Evolutionary conservation across 2,329 filamentous ascomycete species (phyloP).

Genomic region (Fonsecaea multimorphosa): DNA sequence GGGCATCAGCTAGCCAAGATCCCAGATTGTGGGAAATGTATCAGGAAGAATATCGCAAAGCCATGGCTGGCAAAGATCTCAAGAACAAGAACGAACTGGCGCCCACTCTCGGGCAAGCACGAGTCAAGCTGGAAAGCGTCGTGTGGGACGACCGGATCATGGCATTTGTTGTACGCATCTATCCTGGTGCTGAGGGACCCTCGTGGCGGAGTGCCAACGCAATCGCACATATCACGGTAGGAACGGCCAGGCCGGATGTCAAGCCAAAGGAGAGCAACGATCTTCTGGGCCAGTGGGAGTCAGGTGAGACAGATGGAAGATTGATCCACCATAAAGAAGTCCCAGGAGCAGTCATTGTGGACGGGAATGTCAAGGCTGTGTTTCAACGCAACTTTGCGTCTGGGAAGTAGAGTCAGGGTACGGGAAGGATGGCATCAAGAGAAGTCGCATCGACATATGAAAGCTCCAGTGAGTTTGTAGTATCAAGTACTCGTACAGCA

Average conservation of each 20-base stretch:
- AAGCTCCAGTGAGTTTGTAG: background rate
- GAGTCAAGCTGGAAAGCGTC: conserved; percentile 67
- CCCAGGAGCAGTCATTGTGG: conserved; percentile 60
- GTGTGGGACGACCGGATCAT: conserved; percentile 88
- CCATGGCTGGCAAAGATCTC: conserved; percentile 40
- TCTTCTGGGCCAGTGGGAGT: conserved; percentile 76
- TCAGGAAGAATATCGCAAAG: conserved; percentile 59
- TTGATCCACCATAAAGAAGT: conserved; percentile 61
- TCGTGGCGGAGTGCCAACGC: conserved; percentile 75
- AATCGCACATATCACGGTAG: conserved; percentile 86
- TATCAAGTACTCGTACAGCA: background rate
- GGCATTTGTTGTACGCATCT: conserved; percentile 82
- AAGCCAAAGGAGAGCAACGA: conserved; percentile 97
- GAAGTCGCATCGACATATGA: background rate
- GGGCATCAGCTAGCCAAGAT: conserved; percentile 64
- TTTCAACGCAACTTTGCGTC: conserved; percentile 44
- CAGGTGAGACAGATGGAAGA: conserved; percentile 55
- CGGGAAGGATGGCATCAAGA: background rate
- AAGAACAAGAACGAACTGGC: conserved; percentile 40
- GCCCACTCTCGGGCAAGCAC: conserved; percentile 45
- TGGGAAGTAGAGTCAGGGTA: background rate
- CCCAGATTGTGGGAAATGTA: conserved; percentile 80
- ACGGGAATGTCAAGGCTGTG: conserved; percentile 61
- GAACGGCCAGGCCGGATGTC: conserved; percentile 73
- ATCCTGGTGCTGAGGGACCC: conserved; percentile 54